These are phyloP conservation scores for Hemisphaericaspora nanyangensis DNA, from an alignment of 805 yeast species.

Conservation along the genomic window DNA sequence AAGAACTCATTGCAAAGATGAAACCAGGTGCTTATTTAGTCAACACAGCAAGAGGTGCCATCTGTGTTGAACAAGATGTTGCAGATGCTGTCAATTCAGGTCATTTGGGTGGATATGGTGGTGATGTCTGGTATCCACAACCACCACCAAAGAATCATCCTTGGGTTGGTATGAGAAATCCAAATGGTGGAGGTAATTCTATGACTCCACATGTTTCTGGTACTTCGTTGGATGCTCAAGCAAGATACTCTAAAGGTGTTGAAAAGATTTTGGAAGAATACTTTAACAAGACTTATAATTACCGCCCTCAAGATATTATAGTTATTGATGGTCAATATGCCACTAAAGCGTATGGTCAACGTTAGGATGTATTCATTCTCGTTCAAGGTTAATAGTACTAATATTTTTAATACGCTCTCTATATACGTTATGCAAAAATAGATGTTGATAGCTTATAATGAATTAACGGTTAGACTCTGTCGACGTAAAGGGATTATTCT, in stretches of 20 bases:
- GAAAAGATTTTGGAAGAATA: constrained; percentile 60
- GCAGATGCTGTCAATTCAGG: constrained; percentile 71
- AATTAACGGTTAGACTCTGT: too few relatives aligned
- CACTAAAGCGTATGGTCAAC: constrained; percentile 66
- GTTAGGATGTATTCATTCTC: too few relatives aligned
- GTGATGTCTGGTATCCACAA: constrained; percentile 82
- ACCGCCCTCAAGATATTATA: constrained; percentile 71
- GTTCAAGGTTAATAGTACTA: too few relatives aligned
- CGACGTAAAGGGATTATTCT: too few relatives aligned
- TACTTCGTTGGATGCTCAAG: constrained; percentile 76
- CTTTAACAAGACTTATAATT: constrained; percentile 59
- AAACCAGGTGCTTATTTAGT: constrained; percentile 72
- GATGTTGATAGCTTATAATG: too few relatives aligned
- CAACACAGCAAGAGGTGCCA: constrained; percentile 82
- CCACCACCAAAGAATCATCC: constrained; percentile 78
- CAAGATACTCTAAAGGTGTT: constrained; percentile 67
- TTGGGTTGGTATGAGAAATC: constrained; percentile 68
- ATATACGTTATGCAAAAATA: too few relatives aligned
- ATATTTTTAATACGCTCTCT: too few relatives aligned
- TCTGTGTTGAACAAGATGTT: constrained; percentile 67
- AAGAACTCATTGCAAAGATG: constrained; percentile 61
- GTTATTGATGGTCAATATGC: constrained; percentile 69
- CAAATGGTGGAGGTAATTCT: constrained; percentile 70
- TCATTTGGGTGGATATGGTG: constrained; percentile 74
- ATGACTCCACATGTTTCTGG: constrained; percentile 85